Evolutionary conservation across 768 basidiomycete species (phyloP), one percentile per base, ranked within the genome.

Genomic region (Lactifluus piperatus): DNA sequence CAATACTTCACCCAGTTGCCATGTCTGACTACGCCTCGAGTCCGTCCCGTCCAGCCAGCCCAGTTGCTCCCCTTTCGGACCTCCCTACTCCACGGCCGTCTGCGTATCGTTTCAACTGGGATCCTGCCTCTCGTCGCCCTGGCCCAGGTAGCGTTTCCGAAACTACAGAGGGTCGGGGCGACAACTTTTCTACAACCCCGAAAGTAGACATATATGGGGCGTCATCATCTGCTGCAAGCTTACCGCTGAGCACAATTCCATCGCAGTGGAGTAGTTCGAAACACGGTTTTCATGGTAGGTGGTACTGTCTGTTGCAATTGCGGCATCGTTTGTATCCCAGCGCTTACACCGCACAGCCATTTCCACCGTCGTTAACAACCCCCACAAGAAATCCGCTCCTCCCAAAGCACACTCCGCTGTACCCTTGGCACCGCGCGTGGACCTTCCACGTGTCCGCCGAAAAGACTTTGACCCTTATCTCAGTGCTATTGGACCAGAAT

Each of bases 361-460:
- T 63, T 94, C 94, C 9, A 94, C 91, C 18, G 90, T 97, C 27
- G 80, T 97, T 52, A 94, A 94, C 67, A 93, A 88, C 66, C 94
- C 94, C 0, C 85, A 87, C 67, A 88, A 86, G 72, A 80, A 78
- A 36, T 85, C 88, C 49, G 86, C 88, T 7, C 92, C 94, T 13
- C 88, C 94, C 30, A 91, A 95, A 69, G 83, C 92, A 0, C 90
- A 94, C 64, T 88, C 92, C 1, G 72, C 84, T 0, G 75, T 97
- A 18, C 87, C 90, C 1, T 71, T 86, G 34, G 83, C 84, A 3
- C 79, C 80, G 2, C 81, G 85, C 7, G 85, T 87, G 1, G 83
- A 85, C 57, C 79, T 94, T 8, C 88, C 90, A 30, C 86, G 89
- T 54, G 87, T 94, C 9, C 79, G 81, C 49, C 78, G 86, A 56